Evolutionary conservation across 768 basidiomycete species (phyloP).

Genomic region (Hypsizygus marmoreus): DNA sequence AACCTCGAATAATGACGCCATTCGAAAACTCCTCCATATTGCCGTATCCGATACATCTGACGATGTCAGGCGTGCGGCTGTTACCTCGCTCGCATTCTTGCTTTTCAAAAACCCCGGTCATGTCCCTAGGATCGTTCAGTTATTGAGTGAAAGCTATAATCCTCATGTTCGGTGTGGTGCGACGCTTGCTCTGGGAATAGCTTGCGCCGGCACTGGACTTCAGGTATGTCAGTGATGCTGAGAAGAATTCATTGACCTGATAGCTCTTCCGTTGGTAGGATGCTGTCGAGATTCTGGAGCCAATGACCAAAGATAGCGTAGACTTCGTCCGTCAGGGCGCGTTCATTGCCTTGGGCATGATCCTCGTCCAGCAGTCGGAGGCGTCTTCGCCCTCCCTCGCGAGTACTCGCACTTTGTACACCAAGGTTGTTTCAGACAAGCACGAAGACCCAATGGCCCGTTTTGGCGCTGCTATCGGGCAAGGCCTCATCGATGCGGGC

Average conservation of each 20-base stretch:
- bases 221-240: constrained; percentile 53
- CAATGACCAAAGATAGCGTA: constrained; percentile 97
- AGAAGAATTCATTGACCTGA: too few relatives aligned
- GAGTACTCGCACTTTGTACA: constrained; percentile 79
- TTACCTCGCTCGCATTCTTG: constrained; percentile 93
- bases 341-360: constrained; percentile 93
- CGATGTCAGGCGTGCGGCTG: constrained; percentile 95
- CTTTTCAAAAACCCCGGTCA: constrained; percentile 96
- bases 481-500: constrained; percentile 97
- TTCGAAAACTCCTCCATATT: constrained; percentile 89
- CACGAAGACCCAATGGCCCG: constrained; percentile 99
- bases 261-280: constrained; percentile 52
- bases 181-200: constrained; percentile 93
- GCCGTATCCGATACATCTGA: constrained; percentile 98
- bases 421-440: constrained; percentile 91
- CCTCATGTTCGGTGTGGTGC: constrained; percentile 98
- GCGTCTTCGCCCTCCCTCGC: constrained; percentile 82
- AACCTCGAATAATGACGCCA: constrained; percentile 91
- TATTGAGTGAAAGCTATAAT: constrained; percentile 97
- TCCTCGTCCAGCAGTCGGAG: constrained; percentile 95
- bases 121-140: constrained; percentile 95
- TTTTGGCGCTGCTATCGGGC: constrained; percentile 94
- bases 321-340: constrained; percentile 99
- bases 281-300: constrained; percentile 94
- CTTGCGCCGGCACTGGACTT: constrained; percentile 95